Evolutionary conservation across 495 filamentous ascomycete species (phyloP).

Genomic region (Aspergillus haitiensis): DNA sequence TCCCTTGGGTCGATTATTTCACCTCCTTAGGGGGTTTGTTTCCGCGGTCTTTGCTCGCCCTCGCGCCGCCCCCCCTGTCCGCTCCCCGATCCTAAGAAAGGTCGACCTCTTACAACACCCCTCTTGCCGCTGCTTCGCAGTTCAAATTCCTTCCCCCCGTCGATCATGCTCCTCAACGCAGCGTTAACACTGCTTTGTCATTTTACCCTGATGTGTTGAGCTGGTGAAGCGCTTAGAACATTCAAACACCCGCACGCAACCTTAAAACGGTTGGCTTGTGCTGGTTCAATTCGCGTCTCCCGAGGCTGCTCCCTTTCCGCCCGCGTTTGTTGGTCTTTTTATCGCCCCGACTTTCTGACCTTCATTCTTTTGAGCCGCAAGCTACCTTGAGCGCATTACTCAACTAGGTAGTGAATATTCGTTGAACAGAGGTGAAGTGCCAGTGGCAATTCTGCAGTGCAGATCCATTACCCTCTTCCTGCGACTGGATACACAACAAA

Average conservation of each 20-base stretch:
- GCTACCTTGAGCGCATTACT: constrained; percentile 18
- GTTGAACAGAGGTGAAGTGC: constrained; percentile 15
- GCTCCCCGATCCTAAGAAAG: constrained; percentile 19
- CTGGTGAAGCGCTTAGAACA: constrained; percentile 7
- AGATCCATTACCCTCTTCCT: constrained; percentile 22
- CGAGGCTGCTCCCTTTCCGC: constrained; percentile 22
- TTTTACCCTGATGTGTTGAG: constrained; percentile 28
- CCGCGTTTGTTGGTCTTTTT: constrained; percentile 25
- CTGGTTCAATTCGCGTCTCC: constrained; percentile 26
- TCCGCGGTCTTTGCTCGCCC: constrained; percentile 21
- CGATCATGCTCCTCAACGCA: constrained; percentile 29
- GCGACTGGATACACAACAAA: constrained; percentile 12
- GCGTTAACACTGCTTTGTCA: constrained; percentile 23
- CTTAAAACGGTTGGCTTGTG: constrained; percentile 19
- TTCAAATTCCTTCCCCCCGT: constrained; percentile 12
- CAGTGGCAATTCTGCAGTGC: constrained; percentile 30
- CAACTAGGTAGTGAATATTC: constrained; percentile 19
- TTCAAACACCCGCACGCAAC: not conserved
- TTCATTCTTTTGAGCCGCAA: constrained; percentile 19
- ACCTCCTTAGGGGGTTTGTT: constrained; percentile 19
- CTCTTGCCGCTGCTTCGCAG: constrained; percentile 17
- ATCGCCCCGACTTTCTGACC: constrained; percentile 12
- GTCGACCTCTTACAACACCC: constrained; percentile 20
- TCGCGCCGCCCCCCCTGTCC: constrained; percentile 26
- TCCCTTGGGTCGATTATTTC: constrained; percentile 24